Percentiles rank a stretch among this genome's conserved stretches.
Evolutionary conservation across 768 basidiomycete genomes (phyloP).

Genomic region (Leccinellum albellum): DNA sequence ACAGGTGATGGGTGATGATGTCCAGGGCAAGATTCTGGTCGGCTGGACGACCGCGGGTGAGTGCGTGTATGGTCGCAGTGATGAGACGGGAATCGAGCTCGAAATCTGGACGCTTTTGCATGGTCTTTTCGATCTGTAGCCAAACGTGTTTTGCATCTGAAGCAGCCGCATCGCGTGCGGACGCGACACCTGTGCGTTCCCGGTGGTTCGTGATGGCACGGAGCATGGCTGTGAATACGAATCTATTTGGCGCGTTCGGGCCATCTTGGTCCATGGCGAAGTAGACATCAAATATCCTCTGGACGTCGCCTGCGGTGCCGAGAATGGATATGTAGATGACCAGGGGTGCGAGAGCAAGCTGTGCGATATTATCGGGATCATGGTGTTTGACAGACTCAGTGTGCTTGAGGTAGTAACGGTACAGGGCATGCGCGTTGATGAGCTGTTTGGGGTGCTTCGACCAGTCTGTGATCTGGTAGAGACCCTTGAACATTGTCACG

Average conservation of each 20-base stretch:
- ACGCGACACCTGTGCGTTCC: conserved; percentile 19
- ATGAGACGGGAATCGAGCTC: conserved; percentile 53
- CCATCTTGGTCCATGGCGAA: conserved; percentile 63
- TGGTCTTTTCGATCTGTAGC: conserved; percentile 56
- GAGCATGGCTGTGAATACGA: conserved; percentile 66
- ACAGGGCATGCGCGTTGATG: conserved; percentile 55
- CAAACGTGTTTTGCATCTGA: conserved; percentile 71
- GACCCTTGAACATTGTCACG: conserved; percentile 63
- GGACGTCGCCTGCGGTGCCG: conserved; percentile 53
- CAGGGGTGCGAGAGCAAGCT: conserved; percentile 45
- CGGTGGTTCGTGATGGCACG: conserved; percentile 36
- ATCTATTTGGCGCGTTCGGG: conserved; percentile 54
- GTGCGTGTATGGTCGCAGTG: conserved; percentile 48
- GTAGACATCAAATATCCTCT: conserved; percentile 74
- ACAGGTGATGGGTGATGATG: conserved; percentile 59
- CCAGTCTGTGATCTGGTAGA: conserved; percentile 64
- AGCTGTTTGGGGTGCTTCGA: conserved; percentile 55
- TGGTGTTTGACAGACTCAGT: conserved; percentile 45
- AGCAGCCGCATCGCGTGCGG: conserved; percentile 40
- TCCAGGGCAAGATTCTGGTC: conserved; percentile 69
- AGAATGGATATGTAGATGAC: conserved; percentile 66
- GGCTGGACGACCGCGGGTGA: conserved; percentile 50
- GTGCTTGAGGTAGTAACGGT: conserved; percentile 53
- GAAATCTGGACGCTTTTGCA: conserved; percentile 44
- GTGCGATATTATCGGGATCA: conserved; percentile 45